phyloP scores from a whole-genome alignment of 805 yeast genomes.

The Candida koratica region DNA sequence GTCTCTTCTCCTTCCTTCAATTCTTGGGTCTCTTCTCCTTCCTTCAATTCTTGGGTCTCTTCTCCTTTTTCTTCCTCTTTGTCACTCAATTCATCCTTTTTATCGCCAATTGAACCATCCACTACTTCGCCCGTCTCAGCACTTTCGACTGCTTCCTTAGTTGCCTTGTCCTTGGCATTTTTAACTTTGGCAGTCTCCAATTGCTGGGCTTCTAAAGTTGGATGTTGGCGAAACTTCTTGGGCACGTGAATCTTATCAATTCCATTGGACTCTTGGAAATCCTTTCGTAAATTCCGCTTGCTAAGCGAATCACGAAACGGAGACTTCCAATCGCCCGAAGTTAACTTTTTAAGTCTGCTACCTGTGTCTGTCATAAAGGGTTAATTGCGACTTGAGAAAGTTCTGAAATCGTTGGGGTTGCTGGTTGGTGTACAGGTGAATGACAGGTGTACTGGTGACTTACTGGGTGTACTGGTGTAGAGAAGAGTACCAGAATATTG shows the following conservation, averaged over 20 bases:
- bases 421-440: too few relatives aligned
- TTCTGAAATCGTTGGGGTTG: slow-evolving; percentile 3
- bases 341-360: slow-evolving; percentile 26
- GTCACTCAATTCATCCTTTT: slow-evolving; percentile 15
- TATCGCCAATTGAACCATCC: slow-evolving; percentile 8
- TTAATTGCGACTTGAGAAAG: slow-evolving; percentile 1
- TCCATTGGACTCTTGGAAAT: slow-evolving; percentile 32
- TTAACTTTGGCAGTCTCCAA: too few relatives aligned
- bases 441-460: too few relatives aligned
- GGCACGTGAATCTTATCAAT: slow-evolving; percentile 36
- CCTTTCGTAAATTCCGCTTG: slow-evolving; percentile 30
- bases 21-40: slow-evolving; percentile 21
- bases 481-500: too few relatives aligned
- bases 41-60: slow-evolving; percentile 13
- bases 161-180: slow-evolving; percentile 14
- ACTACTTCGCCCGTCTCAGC: slow-evolving; percentile 13
- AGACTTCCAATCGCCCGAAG: slow-evolving; percentile 37
- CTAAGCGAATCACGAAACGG: slow-evolving; percentile 33
- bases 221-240: slow-evolving; percentile 37
- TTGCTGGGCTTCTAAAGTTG: slow-evolving; percentile 25
- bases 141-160: slow-evolving; percentile 14
- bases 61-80: slow-evolving; percentile 8
- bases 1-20: slow-evolving; percentile 8
- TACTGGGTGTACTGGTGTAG: too few relatives aligned
- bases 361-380: slow-evolving; percentile 1